These are phyloP conservation scores for Phytopythium montanum DNA, from an alignment of 352 stramenopile species.

Conservation along the genomic window DNA sequence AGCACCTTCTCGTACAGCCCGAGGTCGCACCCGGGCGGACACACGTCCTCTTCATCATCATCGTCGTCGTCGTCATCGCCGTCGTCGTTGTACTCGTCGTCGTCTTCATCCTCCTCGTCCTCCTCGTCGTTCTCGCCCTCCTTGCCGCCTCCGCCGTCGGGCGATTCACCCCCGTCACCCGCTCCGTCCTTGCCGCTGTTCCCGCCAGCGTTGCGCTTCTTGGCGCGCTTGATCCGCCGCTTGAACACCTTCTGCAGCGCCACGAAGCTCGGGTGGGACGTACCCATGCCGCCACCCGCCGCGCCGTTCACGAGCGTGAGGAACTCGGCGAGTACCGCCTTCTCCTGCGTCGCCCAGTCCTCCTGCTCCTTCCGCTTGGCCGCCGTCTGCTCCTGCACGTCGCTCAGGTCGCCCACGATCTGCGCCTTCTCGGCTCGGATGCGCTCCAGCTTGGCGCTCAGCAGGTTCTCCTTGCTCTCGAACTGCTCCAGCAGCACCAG, in stretches of 20 bases:
- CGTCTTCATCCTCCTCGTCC: slow-evolving; percentile 69
- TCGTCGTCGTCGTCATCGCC: slow-evolving; percentile 90
- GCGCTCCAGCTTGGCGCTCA: slow-evolving; percentile 86
- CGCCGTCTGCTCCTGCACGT: slow-evolving; percentile 71
- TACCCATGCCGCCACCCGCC: slow-evolving; percentile 25
- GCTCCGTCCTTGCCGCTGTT: slow-evolving; percentile 34
- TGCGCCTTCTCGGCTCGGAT: slow-evolving; percentile 83
- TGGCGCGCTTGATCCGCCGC: slow-evolving; percentile 90
- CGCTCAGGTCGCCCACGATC: slow-evolving; percentile 71
- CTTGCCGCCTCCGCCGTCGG: slow-evolving; percentile 21
- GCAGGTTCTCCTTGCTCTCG: slow-evolving; percentile 85
- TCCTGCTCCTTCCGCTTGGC: slow-evolving; percentile 81
- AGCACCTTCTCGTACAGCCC: slow-evolving; percentile 91
- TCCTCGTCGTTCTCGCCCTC: slow-evolving; percentile 71
- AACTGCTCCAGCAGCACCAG: slow-evolving; percentile 89
- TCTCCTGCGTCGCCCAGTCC: slow-evolving; percentile 64
- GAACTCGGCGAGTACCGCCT: slow-evolving; percentile 67
- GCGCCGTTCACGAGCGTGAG: slow-evolving; percentile 60
- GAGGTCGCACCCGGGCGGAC: slow-evolving; percentile 86
- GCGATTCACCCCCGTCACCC: slow-evolving; percentile 20
- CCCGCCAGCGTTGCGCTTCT: slow-evolving; percentile 56
- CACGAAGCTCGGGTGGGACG: slow-evolving; percentile 58
- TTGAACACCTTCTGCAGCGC: slow-evolving; percentile 90
- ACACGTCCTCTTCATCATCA: slow-evolving; percentile 91
- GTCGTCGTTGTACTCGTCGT: slow-evolving; percentile 71